phyloP scores from a whole-genome alignment of 805 yeast genomes.

The Torulaspora gathmanii region DNA sequence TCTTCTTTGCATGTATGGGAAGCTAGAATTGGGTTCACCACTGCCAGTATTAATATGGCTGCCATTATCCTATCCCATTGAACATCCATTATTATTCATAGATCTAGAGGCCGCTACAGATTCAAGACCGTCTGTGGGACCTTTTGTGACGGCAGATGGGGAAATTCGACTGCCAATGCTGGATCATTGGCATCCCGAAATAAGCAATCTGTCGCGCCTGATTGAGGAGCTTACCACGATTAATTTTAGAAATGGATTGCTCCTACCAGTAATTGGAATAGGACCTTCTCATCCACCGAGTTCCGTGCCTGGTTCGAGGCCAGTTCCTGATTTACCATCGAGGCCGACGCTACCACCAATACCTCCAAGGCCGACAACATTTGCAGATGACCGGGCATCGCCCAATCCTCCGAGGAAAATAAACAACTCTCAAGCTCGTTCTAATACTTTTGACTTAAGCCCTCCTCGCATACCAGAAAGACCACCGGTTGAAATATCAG shows the following conservation, averaged over 20 bases:
- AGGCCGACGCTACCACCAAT: slow-evolving; percentile 14
- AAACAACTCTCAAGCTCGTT: neutral
- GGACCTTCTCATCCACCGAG: slow-evolving; percentile 12
- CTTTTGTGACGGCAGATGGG: slow-evolving; percentile 67
- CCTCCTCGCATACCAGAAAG: slow-evolving; percentile 26
- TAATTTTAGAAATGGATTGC: slow-evolving; percentile 3
- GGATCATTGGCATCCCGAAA: slow-evolving; percentile 48
- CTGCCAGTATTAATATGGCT: slow-evolving; percentile 72
- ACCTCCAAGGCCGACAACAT: slow-evolving; percentile 3
- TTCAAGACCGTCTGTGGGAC: slow-evolving; percentile 50
- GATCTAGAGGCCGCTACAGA: slow-evolving; percentile 44
- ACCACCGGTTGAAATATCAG: slow-evolving; percentile 1
- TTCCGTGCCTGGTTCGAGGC: slow-evolving; percentile 7
- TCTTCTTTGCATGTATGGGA: slow-evolving; percentile 61
- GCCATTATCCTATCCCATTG: slow-evolving; percentile 65
- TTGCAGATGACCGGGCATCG: neutral
- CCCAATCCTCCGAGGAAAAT: slow-evolving; percentile 6
- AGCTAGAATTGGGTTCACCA: slow-evolving; percentile 32
- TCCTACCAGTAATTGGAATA: neutral
- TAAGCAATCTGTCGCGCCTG: slow-evolving; percentile 12
- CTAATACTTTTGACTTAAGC: slow-evolving; percentile 32
- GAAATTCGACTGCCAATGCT: slow-evolving; percentile 63
- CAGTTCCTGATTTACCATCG: slow-evolving; percentile 12
- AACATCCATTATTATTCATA: slow-evolving; percentile 63
- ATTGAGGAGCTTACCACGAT: slow-evolving; percentile 14